Evolutionary conservation across 169 alveolate species (phyloP).

Genomic region (Plasmodium relictum): DNA sequence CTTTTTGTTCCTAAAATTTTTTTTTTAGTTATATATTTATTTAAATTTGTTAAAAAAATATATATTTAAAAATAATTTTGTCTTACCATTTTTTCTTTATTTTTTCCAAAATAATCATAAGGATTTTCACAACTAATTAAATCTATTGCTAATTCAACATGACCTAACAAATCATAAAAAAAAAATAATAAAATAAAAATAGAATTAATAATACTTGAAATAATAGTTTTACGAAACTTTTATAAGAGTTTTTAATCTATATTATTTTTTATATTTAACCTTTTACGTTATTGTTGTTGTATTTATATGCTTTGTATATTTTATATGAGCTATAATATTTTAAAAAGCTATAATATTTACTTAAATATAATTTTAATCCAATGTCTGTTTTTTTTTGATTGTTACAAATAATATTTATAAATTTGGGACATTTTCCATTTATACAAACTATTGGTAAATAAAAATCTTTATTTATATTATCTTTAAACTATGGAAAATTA

Average conservation of each 20-base stretch:
- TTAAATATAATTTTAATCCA: conserved; percentile 44
- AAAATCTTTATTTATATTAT: conserved; percentile 28
- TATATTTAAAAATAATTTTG: background rate
- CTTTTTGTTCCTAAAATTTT: conserved; percentile 22
- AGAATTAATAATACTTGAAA: background rate
- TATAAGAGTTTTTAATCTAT: background rate
- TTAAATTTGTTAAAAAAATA: background rate
- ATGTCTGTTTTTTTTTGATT: conserved; percentile 7
- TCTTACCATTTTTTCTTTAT: conserved; percentile 17
- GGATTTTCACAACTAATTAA: conserved; percentile 34
- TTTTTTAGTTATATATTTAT: background rate
- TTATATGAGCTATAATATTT: conserved; percentile 53
- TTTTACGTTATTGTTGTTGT: conserved; percentile 11
- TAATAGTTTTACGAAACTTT: too few relatives aligned
- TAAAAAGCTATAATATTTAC: conserved; percentile 55
- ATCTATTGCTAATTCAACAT: conserved; percentile 50
- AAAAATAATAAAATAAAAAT: background rate
- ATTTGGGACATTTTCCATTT: conserved; percentile 52
- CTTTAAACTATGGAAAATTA: conserved; percentile 26
- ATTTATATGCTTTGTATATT: conserved; percentile 27
- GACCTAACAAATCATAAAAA: conserved; percentile 12
- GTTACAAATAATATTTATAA: conserved; percentile 24
- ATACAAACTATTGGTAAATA: conserved; percentile 48
- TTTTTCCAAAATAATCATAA: conserved; percentile 16
- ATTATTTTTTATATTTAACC: conserved; percentile 15